phyloP scores from a whole-genome alignment of 78 protist genomes.

The Cavenderia fasciculata region DNA sequence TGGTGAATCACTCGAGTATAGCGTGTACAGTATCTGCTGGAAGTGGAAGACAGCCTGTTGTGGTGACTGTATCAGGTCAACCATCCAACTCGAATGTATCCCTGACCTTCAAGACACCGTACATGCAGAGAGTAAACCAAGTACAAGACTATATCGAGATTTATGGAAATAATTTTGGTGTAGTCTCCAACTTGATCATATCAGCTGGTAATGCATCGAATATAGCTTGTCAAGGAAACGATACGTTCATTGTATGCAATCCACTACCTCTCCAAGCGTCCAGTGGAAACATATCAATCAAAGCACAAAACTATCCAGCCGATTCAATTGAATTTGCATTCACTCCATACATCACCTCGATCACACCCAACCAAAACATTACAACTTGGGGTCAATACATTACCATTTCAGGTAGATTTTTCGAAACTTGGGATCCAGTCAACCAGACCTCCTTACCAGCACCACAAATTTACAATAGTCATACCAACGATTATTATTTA shows the following conservation, averaged over 20 bases:
- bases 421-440: too few species aligned
- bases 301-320: background rate
- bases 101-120: too few species aligned
- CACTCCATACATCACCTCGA: background rate
- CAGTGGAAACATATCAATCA: background rate
- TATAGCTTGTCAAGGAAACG: background rate
- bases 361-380: background rate
- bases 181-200: too few species aligned
- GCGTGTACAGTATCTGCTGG: slow-evolving; percentile 19
- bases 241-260: background rate
- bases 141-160: background rate
- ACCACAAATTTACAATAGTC: too few species aligned
- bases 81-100: too few species aligned
- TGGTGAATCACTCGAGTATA: background rate
- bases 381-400: background rate
- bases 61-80: background rate
- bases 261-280: background rate
- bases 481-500: too few species aligned
- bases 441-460: too few species aligned
- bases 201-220: too few species aligned
- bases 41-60: background rate
- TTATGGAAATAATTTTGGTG: background rate
- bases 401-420: slow-evolving; percentile 16
- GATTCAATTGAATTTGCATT: background rate
- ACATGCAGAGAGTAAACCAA: background rate